phyloP scores from a whole-genome alignment of 768 basidiomycete genomes.

The Crucibulum laeve region DNA sequence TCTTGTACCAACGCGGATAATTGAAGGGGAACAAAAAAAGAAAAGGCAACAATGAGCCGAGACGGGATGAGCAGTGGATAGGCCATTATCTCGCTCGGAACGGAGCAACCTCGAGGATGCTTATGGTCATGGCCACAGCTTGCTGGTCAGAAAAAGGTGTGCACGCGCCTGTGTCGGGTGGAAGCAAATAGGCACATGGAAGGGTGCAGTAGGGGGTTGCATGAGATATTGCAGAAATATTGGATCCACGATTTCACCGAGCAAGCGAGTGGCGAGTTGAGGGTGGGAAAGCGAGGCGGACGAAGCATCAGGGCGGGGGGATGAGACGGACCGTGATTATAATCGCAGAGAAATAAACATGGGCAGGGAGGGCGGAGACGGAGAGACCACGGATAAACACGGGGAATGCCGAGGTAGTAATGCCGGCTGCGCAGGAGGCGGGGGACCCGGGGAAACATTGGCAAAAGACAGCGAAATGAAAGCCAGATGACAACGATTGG shows the following conservation, averaged over 20 bases:
- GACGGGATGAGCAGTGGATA: no score
- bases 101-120: no score
- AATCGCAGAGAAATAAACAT: background rate
- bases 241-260: slow-evolving; percentile 6
- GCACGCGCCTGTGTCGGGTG: background rate
- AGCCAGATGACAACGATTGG: no score
- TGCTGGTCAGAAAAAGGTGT: no score
- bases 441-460: background rate
- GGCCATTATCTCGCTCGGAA: background rate
- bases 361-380: slow-evolving; percentile 1
- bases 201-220: no score
- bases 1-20: no score
- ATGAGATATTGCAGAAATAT: no score
- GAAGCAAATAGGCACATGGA: background rate
- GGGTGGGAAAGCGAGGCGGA: slow-evolving; percentile 1
- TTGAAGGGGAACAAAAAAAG: no score
- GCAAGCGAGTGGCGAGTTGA: background rate
- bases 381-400: slow-evolving; percentile 8
- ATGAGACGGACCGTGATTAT: background rate
- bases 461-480: slow-evolving; percentile 1
- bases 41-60: no score
- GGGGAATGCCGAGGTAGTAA: slow-evolving; percentile 6
- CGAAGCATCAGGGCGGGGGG: background rate
- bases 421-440: slow-evolving; percentile 3
- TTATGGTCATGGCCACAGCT: no score